Evolutionary conservation across 1,139 yeast genomes (phyloP).

Genomic region (Geotrichum cucujoidarum): DNA sequence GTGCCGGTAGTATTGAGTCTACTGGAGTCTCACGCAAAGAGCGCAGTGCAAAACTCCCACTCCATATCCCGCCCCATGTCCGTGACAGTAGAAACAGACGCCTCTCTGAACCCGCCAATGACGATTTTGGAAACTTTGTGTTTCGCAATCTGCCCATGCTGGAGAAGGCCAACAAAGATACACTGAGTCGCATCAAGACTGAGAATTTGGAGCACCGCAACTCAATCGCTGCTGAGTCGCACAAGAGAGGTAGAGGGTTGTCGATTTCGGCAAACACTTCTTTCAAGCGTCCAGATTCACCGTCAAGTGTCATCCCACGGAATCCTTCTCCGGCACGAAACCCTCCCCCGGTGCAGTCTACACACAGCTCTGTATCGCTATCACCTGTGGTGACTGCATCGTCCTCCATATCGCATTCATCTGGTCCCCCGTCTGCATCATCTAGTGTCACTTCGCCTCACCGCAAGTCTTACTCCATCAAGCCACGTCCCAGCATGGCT

Average conservation of each 20-base stretch:
- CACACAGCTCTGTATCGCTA: slow-evolving; percentile 20
- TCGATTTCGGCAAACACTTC: slow-evolving; percentile 25
- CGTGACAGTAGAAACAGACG: slow-evolving; percentile 60
- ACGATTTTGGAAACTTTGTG: slow-evolving; percentile 90
- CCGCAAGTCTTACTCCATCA: slow-evolving; percentile 13
- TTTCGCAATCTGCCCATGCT: slow-evolving; percentile 84
- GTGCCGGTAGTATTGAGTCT: slow-evolving; percentile 21
- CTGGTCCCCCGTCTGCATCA: slow-evolving; percentile 22
- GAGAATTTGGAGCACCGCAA: slow-evolving; percentile 58
- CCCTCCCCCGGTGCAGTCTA: slow-evolving; percentile 14
- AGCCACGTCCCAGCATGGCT: slow-evolving; percentile 15
- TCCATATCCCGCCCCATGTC: slow-evolving; percentile 52
- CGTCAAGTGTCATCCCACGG: slow-evolving; percentile 11
- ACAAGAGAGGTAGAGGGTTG: slow-evolving; percentile 26
- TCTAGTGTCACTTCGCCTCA: slow-evolving; percentile 18
- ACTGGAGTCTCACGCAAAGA: slow-evolving; percentile 14
- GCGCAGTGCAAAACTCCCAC: slow-evolving; percentile 29
- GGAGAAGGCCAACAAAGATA: slow-evolving; percentile 92
- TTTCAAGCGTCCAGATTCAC: slow-evolving; percentile 21
- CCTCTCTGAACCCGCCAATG: slow-evolving; percentile 53
- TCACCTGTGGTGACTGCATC: slow-evolving; percentile 21
- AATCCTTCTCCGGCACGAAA: slow-evolving; percentile 18
- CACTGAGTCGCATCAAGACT: slow-evolving; percentile 73
- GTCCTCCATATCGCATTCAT: slow-evolving; percentile 12
- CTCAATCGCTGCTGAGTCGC: slow-evolving; percentile 5